Conservation (phyloP, 805 yeast species). For the Cyberlindnera sargentensis region DNA sequence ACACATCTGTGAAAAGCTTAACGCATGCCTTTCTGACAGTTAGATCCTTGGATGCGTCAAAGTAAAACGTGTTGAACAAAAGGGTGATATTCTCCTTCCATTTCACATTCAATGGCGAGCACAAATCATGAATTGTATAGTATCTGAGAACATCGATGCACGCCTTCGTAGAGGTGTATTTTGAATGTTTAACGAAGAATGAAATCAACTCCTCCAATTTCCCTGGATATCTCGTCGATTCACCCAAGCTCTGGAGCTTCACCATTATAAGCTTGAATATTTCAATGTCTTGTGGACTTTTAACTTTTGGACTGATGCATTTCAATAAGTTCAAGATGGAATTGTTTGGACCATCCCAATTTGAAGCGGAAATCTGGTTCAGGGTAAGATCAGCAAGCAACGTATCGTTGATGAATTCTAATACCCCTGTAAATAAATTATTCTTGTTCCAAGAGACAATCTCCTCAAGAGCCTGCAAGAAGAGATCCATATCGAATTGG, state of each 20-base stretch:
- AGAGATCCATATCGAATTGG: constrained; percentile 22
- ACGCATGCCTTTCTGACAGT: constrained; percentile 29
- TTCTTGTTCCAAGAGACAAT: constrained; percentile 31
- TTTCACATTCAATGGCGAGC: constrained; percentile 43
- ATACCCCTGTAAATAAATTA: constrained; percentile 33
- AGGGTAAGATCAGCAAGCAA: constrained; percentile 26
- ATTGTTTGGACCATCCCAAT: constrained; percentile 29
- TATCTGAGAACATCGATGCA: constrained; percentile 39
- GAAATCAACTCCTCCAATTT: constrained; percentile 35
- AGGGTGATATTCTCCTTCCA: constrained; percentile 45
- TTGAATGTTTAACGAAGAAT: constrained; percentile 33
- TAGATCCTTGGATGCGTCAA: constrained; percentile 16
- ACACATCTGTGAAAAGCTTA: constrained; percentile 19
- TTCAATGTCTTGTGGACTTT: constrained; percentile 26
- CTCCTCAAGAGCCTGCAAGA: constrained; percentile 29
- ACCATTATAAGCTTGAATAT: constrained; percentile 29
- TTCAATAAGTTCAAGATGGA: constrained; percentile 13
- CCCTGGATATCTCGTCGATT: constrained; percentile 30
- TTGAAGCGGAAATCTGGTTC: constrained; percentile 25
- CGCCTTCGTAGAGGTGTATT: constrained; percentile 29
- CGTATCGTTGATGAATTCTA: constrained; percentile 33
- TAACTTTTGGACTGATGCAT: constrained; percentile 19
- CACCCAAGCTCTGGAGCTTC: constrained; percentile 28
- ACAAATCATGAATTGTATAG: constrained; percentile 42
- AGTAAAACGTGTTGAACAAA: constrained; percentile 40